A percentile compares a stretch with the other conserved stretches of the same genome.
Evolutionary conservation across 805 yeast genomes (phyloP).

Genomic region (Kuraishia hungarica): DNA sequence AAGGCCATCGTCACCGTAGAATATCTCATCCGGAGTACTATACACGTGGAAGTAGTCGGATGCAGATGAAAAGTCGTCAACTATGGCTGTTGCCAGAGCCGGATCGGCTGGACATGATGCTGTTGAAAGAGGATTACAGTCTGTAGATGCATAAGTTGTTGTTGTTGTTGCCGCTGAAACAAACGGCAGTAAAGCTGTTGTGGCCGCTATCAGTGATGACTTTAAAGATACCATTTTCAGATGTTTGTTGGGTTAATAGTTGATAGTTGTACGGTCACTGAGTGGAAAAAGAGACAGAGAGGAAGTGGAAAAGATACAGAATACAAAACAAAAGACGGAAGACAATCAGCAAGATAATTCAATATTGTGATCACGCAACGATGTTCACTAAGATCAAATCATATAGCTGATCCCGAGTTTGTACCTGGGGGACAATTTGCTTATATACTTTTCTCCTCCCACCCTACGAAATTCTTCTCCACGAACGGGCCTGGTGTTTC

Average conservation of each 20-base stretch:
- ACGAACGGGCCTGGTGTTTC: background rate
- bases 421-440: background rate
- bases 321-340: background rate
- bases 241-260: too few relatives aligned
- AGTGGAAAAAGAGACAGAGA: too few relatives aligned
- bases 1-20: slow-evolving; percentile 49
- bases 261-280: background rate
- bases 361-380: background rate
- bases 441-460: background rate
- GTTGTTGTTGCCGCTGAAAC: slow-evolving; percentile 5
- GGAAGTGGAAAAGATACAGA: background rate
- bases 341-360: background rate
- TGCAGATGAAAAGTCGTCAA: slow-evolving; percentile 41
- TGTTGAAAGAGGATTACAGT: slow-evolving; percentile 23
- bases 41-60: slow-evolving; percentile 33
- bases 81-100: slow-evolving; percentile 53
- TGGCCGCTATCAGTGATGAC: background rate
- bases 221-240: background rate
- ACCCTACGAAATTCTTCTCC: too few relatives aligned
- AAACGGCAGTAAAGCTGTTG: background rate
- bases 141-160: slow-evolving; percentile 7
- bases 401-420: too few relatives aligned
- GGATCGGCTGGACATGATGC: slow-evolving; percentile 30
- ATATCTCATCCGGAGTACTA: slow-evolving; percentile 34
- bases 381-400: background rate